phyloP scores from a whole-genome alignment of 1,284 basidiomycete species.

The Fistulinella cinereoalba region DNA sequence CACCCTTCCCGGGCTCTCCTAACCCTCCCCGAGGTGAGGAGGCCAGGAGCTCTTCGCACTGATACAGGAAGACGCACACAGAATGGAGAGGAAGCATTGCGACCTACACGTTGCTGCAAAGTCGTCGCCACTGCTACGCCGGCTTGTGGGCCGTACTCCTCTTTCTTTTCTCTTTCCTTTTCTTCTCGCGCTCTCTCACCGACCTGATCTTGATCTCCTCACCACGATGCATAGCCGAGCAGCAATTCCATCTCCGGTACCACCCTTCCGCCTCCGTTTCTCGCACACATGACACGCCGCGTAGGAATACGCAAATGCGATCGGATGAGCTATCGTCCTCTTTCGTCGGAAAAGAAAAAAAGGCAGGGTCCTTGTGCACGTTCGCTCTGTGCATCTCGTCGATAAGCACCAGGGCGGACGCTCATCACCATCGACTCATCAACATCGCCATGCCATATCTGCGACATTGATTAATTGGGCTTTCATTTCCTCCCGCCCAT shows the following conservation, averaged over 20 bases:
- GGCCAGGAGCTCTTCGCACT: conserved; percentile 5
- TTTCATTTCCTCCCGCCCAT: conserved; percentile 7
- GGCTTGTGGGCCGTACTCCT: not conserved
- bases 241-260: not conserved
- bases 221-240: conserved; percentile 5
- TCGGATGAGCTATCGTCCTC: not conserved
- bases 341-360: conserved; percentile 1
- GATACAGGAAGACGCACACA: not conserved
- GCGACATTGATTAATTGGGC: not conserved
- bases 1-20: not conserved
- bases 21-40: conserved; percentile 7
- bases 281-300: not conserved
- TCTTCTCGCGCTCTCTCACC: not conserved
- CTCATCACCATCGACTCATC: conserved; percentile 3
- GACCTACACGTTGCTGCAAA: conserved; percentile 26
- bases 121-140: conserved; percentile 11
- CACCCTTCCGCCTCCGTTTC: not conserved
- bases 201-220: conserved; percentile 4
- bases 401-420: conserved; percentile 6
- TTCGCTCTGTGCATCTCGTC: not conserved
- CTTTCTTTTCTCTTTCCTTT: conserved; percentile 1
- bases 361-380: conserved; percentile 10
- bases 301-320: conserved; percentile 3
- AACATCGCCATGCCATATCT: conserved; percentile 2
- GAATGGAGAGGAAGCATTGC: conserved; percentile 24